Evolutionary conservation across 257 asterid genomes (phyloP).

Genomic region (Nicotiana tomentosiformis): DNA sequence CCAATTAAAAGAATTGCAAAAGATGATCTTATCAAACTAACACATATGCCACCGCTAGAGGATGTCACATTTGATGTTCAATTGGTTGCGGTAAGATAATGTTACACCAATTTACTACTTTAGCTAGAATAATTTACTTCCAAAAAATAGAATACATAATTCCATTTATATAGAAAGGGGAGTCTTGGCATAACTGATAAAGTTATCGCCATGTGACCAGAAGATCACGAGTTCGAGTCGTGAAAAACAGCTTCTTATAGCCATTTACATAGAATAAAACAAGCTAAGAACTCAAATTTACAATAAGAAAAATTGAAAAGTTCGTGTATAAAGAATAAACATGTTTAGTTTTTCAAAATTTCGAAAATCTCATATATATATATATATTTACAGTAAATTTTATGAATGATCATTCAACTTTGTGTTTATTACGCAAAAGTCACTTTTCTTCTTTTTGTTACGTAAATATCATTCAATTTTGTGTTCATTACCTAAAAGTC

Average conservation of each 20-base stretch:
- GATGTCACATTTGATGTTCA: not conserved
- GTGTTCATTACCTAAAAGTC: too few species aligned
- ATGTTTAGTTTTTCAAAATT: not conserved
- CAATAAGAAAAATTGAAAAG: not conserved
- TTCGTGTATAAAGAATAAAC: not conserved
- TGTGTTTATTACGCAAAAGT: too few species aligned
- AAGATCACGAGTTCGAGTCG: too few species aligned
- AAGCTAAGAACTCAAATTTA: not conserved
- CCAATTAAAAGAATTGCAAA: not conserved
- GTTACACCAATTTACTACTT: not conserved
- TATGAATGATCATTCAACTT: too few species aligned
- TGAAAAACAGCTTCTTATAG: too few species aligned
- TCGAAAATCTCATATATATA: not conserved
- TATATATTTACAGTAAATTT: too few species aligned
- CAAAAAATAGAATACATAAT: not conserved
- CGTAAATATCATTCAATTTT: too few species aligned
- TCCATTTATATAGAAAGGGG: not conserved
- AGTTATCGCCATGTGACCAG: too few species aligned
- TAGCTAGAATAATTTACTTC: not conserved
- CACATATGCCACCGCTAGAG: not conserved
- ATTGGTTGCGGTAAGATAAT: not conserved
- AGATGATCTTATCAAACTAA: not conserved
- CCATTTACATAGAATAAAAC: not conserved
- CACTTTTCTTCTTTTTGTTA: too few species aligned
- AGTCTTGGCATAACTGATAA: too few species aligned